Conservation (phyloP, 257 asterid species). For the Craterostigma plantagineum region DNA sequence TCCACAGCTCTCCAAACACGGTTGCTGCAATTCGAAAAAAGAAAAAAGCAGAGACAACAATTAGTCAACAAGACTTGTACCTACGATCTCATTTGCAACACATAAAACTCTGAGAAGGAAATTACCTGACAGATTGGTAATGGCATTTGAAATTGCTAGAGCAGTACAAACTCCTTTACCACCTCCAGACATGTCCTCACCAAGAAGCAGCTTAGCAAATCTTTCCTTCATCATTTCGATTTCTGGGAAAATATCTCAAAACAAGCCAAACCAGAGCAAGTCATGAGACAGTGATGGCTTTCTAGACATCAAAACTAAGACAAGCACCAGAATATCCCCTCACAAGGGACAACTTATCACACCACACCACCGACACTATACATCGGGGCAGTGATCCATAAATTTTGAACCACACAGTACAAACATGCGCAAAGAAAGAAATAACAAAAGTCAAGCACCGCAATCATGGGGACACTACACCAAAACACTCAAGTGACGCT, state of each 20-base stretch:
- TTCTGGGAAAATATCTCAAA: conserved; percentile 20
- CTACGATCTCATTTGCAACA: not conserved
- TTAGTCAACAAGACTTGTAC: not conserved
- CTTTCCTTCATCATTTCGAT: conserved; percentile 91
- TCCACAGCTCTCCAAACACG: conserved; percentile 92
- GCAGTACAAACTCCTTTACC: conserved; percentile 89
- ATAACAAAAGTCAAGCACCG: too few relatives aligned
- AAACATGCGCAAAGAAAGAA: too few relatives aligned
- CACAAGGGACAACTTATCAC: too few relatives aligned
- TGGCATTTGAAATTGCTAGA: conserved; percentile 86
- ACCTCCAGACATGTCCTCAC: conserved; percentile 97
- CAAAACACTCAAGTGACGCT: too few relatives aligned
- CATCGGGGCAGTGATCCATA: too few relatives aligned
- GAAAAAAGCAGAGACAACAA: not conserved
- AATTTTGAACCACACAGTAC: too few relatives aligned
- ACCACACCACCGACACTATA: too few relatives aligned
- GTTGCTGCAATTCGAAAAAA: conserved; percentile 32
- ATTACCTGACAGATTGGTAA: conserved; percentile 87
- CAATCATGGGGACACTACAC: too few relatives aligned
- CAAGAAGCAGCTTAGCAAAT: conserved; percentile 81
- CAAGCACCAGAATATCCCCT: not conserved
- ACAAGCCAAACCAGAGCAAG: not conserved
- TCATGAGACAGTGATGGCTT: not conserved
- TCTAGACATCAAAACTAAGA: not conserved
- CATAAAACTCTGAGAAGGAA: conserved; percentile 1